These are phyloP conservation scores for Backusella tarrabulga DNA, from an alignment of 192 early-diverging fungal species.

Conservation along the genomic window DNA sequence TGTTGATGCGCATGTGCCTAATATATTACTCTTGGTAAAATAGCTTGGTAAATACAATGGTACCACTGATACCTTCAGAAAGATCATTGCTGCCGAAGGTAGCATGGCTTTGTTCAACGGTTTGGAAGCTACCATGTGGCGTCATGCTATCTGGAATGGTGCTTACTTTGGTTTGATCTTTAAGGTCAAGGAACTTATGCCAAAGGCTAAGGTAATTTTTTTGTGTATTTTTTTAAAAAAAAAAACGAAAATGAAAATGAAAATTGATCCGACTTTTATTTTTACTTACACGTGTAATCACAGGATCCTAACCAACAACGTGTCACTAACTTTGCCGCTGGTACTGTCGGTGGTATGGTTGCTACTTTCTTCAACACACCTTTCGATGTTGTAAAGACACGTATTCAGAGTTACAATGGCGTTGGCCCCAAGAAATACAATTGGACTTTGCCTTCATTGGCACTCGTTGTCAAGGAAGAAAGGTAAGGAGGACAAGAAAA, in stretches of 20 bases:
- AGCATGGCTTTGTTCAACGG: constrained; percentile 85
- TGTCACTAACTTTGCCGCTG: constrained; percentile 86
- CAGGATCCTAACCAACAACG: constrained; percentile 73
- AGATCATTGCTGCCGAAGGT: constrained; percentile 83
- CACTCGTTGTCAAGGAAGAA: constrained; percentile 83
- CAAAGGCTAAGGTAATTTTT: constrained; percentile 51
- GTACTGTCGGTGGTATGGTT: constrained; percentile 89
- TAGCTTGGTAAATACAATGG: constrained; percentile 82
- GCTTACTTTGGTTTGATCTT: constrained; percentile 92
- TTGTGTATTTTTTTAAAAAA: background rate
- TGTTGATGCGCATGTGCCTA: background rate
- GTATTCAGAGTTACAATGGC: constrained; percentile 82
- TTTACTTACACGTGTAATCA: background rate
- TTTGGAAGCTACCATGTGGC: constrained; percentile 90
- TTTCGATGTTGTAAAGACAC: constrained; percentile 95
- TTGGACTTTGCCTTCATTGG: constrained; percentile 80
- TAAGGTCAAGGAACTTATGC: constrained; percentile 67
- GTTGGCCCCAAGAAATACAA: constrained; percentile 78
- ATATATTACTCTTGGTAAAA: background rate
- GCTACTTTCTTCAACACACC: constrained; percentile 95
- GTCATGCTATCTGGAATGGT: constrained; percentile 96
- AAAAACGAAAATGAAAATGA: background rate
- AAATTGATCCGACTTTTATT: background rate
- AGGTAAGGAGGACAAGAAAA: constrained; percentile 50
- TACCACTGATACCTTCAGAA: constrained; percentile 74